Evolutionary conservation across 2,329 filamentous ascomycete genomes (phyloP).

Genomic region (Aspergillus alliaceus): DNA sequence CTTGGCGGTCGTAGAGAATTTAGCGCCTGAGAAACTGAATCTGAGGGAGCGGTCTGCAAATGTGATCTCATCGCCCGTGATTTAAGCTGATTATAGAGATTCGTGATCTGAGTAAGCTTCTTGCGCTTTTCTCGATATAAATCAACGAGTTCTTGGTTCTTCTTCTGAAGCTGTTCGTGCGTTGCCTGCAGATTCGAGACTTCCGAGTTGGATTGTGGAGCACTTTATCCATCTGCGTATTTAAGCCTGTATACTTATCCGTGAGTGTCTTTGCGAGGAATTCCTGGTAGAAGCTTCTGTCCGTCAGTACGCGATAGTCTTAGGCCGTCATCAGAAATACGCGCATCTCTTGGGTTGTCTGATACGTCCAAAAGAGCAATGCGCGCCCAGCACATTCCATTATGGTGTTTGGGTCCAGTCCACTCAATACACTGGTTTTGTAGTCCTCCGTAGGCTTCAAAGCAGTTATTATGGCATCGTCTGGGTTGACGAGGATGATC

Average conservation of each 20-base stretch:
- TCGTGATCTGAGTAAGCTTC: slow-evolving; percentile 67
- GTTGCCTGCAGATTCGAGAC: slow-evolving; percentile 67
- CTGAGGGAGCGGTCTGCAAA: slow-evolving; percentile 56
- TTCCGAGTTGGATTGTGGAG: slow-evolving; percentile 72
- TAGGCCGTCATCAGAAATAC: slow-evolving; percentile 19
- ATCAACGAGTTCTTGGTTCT: slow-evolving; percentile 69
- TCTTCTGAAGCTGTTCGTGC: slow-evolving; percentile 63
- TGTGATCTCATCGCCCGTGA: slow-evolving; percentile 55
- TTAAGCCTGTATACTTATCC: slow-evolving; percentile 68
- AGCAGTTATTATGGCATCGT: slow-evolving; percentile 71
- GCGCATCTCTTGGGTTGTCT: slow-evolving; percentile 79
- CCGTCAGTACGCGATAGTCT: slow-evolving; percentile 6
- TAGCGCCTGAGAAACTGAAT: slow-evolving; percentile 51
- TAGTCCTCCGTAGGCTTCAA: slow-evolving; percentile 84
- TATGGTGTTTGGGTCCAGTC: slow-evolving; percentile 74
- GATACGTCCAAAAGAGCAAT: slow-evolving; percentile 82
- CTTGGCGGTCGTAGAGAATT: slow-evolving; percentile 32
- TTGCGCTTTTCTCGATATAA: slow-evolving; percentile 70
- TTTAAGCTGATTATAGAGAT: slow-evolving; percentile 59
- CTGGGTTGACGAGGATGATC: slow-evolving; percentile 64
- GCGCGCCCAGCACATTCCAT: slow-evolving; percentile 84
- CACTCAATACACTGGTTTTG: slow-evolving; percentile 82
- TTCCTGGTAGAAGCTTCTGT: slow-evolving; percentile 70
- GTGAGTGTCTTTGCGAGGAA: slow-evolving; percentile 69
- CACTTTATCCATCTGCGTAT: slow-evolving; percentile 67